Evolutionary conservation across 1,284 basidiomycete genomes (phyloP), one percentile per base, ranked within the genome.

Genomic region (Phlebopus sp.): DNA sequence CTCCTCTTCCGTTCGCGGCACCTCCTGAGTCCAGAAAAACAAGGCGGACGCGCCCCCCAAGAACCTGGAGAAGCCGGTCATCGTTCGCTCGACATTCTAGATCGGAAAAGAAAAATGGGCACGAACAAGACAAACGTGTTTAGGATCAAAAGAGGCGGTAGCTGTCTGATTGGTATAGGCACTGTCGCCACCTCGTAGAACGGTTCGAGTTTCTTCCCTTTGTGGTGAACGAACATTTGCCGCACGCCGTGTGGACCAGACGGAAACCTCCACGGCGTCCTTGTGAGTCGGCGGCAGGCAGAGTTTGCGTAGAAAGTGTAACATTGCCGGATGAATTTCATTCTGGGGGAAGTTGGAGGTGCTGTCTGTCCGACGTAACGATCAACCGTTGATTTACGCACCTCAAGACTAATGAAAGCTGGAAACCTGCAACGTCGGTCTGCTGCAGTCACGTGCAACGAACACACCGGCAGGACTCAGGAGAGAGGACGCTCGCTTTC

Each of bases 301-400:
- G 38, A 5, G 13, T 15, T 31, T 5, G 29, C 41, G 36, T 58
- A 36, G n/a, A 45, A 25, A 4, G 42, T 42, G 9, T 36, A 48
- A 19, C 37, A 46, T 10, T 53, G 49, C 19, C 34, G 51, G 13
- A 60, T 75, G 74, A 27, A 85, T 78, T 59, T 81, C 86, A 60
- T 84, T 78, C 51, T 81, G 81, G 4, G 77, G 79, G 47, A 83
- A 82, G 46, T 75, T 72, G 42, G 83, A 80, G 15, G 73, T n/a
- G n/a, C n/a, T n/a, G n/a, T n/a, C n/a, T n/a, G n/a, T n/a, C n/a
- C n/a, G n/a, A n/a, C n/a, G n/a, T n/a, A n/a, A n/a, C n/a, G n/a
- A n/a, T n/a, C n/a, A n/a, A n/a, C n/a, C n/a, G n/a, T n/a, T n/a
- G n/a, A n/a, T n/a, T n/a, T n/a, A n/a, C n/a, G n/a, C n/a, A n/a